Conservation (phyloP, 2,329 filamentous ascomycete species). For the Paraconiothyrium brasiliense region DNA sequence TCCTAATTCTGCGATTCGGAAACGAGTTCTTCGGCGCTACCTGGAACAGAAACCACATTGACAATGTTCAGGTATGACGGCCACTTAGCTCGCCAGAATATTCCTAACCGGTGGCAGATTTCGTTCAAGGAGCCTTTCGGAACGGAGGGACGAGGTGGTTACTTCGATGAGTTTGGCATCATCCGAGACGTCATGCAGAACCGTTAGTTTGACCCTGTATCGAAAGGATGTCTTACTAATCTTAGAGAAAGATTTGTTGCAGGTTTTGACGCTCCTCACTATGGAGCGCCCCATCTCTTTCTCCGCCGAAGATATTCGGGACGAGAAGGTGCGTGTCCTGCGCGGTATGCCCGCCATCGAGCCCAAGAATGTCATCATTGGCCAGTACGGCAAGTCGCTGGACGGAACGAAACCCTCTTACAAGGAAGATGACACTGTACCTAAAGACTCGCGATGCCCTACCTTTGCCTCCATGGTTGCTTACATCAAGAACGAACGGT, state of each 20-base stretch:
- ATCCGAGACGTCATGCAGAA: slow-evolving; percentile 99
- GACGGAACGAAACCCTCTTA: slow-evolving; percentile 97
- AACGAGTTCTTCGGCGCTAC: slow-evolving; percentile 99
- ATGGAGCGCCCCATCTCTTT: slow-evolving; percentile 99
- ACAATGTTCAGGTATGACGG: slow-evolving; percentile 80
- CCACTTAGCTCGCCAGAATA: not conserved
- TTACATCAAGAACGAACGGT: slow-evolving; percentile 99
- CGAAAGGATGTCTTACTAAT: not conserved
- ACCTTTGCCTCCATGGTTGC: slow-evolving; percentile 98
- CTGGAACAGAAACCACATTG: slow-evolving; percentile 99
- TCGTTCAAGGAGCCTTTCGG: slow-evolving; percentile 99
- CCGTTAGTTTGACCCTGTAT: slow-evolving; percentile 59
- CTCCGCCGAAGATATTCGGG: slow-evolving; percentile 96
- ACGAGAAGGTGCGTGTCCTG: slow-evolving; percentile 97
- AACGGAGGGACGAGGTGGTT: slow-evolving; percentile 95
- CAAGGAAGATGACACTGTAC: slow-evolving; percentile 98
- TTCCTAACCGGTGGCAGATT: slow-evolving; percentile 65
- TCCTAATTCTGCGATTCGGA: slow-evolving; percentile 95
- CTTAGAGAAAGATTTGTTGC: slow-evolving; percentile 74
- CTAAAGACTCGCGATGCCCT: slow-evolving; percentile 95
- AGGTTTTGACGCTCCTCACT: slow-evolving; percentile 92
- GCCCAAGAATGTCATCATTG: slow-evolving; percentile 99
- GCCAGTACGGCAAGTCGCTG: slow-evolving; percentile 95
- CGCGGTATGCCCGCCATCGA: slow-evolving; percentile 93
- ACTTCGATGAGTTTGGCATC: slow-evolving; percentile 99